These are phyloP conservation scores for Parasitella parasitica DNA, from an alignment of 371 early-diverging fungal genomes.

Conservation along the genomic window DNA sequence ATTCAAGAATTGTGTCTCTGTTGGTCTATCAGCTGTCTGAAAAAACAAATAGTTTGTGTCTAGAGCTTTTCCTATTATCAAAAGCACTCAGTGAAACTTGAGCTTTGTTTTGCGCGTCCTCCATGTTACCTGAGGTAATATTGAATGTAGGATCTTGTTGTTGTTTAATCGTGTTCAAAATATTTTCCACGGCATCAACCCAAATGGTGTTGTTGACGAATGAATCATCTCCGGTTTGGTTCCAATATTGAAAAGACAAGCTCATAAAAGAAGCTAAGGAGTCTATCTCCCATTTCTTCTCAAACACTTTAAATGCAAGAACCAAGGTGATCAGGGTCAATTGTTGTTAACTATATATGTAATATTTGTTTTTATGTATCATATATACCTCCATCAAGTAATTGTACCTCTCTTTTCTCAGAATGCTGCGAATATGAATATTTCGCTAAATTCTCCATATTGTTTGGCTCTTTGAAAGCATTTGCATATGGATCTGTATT, in stretches of 20 bases:
- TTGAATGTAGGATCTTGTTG: slow-evolving; percentile 48
- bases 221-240: slow-evolving; percentile 36
- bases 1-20: slow-evolving; percentile 57
- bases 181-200: slow-evolving; percentile 37
- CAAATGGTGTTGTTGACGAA: slow-evolving; percentile 33
- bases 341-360: too few species aligned
- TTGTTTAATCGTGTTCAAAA: slow-evolving; percentile 28
- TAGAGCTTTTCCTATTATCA: slow-evolving; percentile 20
- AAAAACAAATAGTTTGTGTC: slow-evolving; percentile 28
- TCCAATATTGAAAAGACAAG: slow-evolving; percentile 48
- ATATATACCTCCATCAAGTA: slow-evolving; percentile 18
- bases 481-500: slow-evolving; percentile 50
- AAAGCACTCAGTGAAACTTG: background rate
- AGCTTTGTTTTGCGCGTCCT: background rate
- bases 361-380: too few species aligned
- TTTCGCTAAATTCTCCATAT: slow-evolving; percentile 3
- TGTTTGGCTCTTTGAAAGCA: slow-evolving; percentile 44
- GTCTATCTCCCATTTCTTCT: slow-evolving; percentile 58
- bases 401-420: background rate
- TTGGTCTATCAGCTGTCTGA: slow-evolving; percentile 41
- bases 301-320: slow-evolving; percentile 32
- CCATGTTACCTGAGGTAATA: slow-evolving; percentile 21
- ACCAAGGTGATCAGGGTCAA: too few species aligned
- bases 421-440: background rate
- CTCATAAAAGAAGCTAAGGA: slow-evolving; percentile 55